Conservation (phyloP, 1,139 yeast genomes). For the Zygosaccharomyces pseudobailii region DNA sequence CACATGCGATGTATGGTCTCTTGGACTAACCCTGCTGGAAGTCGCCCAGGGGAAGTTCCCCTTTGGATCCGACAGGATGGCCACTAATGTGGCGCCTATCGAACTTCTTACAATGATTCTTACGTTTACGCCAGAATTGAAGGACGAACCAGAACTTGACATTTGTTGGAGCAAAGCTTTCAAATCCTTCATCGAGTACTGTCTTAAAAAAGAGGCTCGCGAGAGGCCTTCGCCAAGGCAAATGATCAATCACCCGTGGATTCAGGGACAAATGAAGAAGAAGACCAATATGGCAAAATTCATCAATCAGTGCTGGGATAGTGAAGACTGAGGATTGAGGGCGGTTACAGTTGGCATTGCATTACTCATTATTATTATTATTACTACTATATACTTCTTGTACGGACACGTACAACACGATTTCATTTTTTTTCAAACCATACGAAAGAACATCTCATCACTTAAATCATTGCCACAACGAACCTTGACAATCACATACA, state of each 20-base stretch:
- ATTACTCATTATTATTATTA: neutral
- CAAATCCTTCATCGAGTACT: slow-evolving; percentile 74
- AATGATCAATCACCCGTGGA: slow-evolving; percentile 91
- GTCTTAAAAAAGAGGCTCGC: slow-evolving; percentile 72
- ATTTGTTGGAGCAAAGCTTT: slow-evolving; percentile 81
- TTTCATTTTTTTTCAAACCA: slow-evolving; percentile 2
- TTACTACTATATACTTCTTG: neutral
- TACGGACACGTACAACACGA: slow-evolving; percentile 1
- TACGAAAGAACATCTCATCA: neutral
- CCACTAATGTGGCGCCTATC: slow-evolving; percentile 59
- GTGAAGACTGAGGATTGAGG: slow-evolving; percentile 3
- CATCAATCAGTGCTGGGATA: slow-evolving; percentile 73
- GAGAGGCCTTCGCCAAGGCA: slow-evolving; percentile 90
- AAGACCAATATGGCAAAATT: slow-evolving; percentile 83
- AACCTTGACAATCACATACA: neutral
- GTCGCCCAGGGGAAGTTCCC: slow-evolving; percentile 91
- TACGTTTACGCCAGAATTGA: slow-evolving; percentile 72
- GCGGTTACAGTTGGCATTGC: neutral
- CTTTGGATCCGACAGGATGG: slow-evolving; percentile 39
- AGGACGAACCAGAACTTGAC: slow-evolving; percentile 71
- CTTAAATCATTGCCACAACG: neutral
- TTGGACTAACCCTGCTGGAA: slow-evolving; percentile 85
- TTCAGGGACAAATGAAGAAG: slow-evolving; percentile 63
- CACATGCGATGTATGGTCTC: slow-evolving; percentile 93
- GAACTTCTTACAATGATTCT: slow-evolving; percentile 78